Conservation (phyloP, 768 basidiomycete genomes). For the Psilocybe sp. region DNA sequence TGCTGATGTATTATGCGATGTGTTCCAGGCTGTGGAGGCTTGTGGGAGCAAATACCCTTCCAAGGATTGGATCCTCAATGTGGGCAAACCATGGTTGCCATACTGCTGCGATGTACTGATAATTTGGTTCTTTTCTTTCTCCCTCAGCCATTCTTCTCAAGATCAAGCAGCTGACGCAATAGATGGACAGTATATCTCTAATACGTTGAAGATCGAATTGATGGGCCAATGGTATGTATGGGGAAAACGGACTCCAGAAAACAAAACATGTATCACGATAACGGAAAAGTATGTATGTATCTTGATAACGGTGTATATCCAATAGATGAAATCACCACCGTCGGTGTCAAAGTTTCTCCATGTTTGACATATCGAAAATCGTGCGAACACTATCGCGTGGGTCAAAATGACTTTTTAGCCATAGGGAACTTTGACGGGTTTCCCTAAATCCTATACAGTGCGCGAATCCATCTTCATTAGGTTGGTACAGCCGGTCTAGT, state of each 20-base stretch:
- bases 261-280: no score
- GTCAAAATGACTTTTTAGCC: no score
- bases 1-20: conserved; percentile 6
- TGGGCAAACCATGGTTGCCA: conserved; percentile 31
- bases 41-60: conserved; percentile 82
- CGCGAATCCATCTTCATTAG: conserved; percentile 13
- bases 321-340: no score
- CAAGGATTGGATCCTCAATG: conserved; percentile 80
- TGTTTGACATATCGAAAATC: no score
- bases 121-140: conserved; percentile 15
- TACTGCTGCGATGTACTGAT: conserved; percentile 6
- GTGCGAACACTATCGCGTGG: no score
- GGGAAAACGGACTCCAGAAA: background rate
- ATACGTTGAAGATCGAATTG: background rate
- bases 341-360: no score
- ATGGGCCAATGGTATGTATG: background rate
- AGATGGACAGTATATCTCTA: conserved; percentile 8
- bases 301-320: no score
- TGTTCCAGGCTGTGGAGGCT: conserved; percentile 51
- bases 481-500: conserved; percentile 4
- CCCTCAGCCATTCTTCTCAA: conserved; percentile 43
- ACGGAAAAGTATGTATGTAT: no score
- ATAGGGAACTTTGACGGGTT: no score
- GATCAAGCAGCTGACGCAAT: conserved; percentile 46
- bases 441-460: background rate